Percentiles rank a stretch among this genome's conserved stretches.
These are phyloP conservation scores for Fusarium solani-melongenae DNA, from an alignment of 2,329 filamentous ascomycete genomes.

Conservation along the genomic window DNA sequence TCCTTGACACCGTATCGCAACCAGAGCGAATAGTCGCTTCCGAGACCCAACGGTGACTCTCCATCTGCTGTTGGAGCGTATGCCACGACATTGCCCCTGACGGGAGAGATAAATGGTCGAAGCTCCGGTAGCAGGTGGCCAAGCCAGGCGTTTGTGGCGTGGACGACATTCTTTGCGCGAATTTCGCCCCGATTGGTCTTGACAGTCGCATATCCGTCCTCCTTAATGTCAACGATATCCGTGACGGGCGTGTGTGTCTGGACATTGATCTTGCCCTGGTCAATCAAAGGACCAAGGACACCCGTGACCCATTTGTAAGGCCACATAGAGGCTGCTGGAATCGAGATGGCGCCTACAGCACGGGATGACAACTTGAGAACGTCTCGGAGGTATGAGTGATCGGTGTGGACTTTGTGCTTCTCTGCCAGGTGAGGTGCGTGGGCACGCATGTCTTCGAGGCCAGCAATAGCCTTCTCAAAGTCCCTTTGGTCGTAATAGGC, in stretches of 20 bases:
- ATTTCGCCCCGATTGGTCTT: neutral
- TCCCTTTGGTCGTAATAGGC: slow-evolving; percentile 12
- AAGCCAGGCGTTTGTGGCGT: neutral
- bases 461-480: slow-evolving; percentile 26
- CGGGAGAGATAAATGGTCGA: neutral
- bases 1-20: neutral
- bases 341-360: neutral
- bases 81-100: neutral
- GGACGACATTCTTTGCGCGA: neutral
- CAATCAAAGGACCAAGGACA: neutral
- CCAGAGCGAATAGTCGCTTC: neutral
- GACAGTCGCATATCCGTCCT: neutral
- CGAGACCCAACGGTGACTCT: neutral
- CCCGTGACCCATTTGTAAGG: neutral
- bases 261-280: neutral
- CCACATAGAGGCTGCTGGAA: neutral
- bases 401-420: slow-evolving; percentile 25
- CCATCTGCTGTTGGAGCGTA: neutral
- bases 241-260: neutral
- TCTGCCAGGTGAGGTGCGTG: slow-evolving; percentile 31
- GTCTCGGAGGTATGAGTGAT: slow-evolving; percentile 6
- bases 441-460: slow-evolving; percentile 29
- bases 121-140: neutral
- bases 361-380: slow-evolving; percentile 19
- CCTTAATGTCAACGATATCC: neutral